Evolutionary conservation across 177 flowering plant species (phyloP), one percentile per base, ranked within the genome.

Genomic region (Vitis hybrid): DNA sequence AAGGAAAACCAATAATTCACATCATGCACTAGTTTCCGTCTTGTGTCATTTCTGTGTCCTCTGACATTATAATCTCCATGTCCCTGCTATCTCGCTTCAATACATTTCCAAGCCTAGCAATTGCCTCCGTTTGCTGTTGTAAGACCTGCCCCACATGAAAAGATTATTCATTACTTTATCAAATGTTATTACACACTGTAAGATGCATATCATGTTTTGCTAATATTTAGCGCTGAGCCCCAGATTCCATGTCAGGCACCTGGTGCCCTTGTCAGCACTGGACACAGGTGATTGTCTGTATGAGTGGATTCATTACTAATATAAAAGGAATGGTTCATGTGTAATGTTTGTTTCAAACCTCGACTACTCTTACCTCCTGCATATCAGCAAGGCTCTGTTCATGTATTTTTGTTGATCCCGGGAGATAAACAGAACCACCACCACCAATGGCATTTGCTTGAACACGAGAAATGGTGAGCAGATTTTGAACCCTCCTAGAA

Each of bases 81-180:
- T 94, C 95, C 62, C 98, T 83, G 2, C 84, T 72, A 73, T 93
- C 99, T 69, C 94, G 78, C 76, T 93, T 96, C 85, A 96, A 73
- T 51, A 96, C 97, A 81, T 72, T 93, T 55, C 91, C 99, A 64
- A 93, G 88, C 77, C 97, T 84, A 26, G 90, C 92, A 62, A 96
- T 87, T 64, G 97, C 98, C 70, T 87, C 97, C 1, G 98, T 96
- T 75, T 94, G 99, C 84, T 89, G 94, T 68, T 93, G 99, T 64
- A 93, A 79, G 7, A 94, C 98, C 98, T 92, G 86, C 11, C 19
- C 52, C 12, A 56, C 39, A 60, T 65, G 2, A 14, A 69, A 62
- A 11, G n/a, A 62, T 8, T 55, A 26, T 26, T 26, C 30, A 26
- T 26, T 26, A 26, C 30, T 26, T 26, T 0, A 26, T 26, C 30